Evolutionary conservation across 139 green algal genomes (phyloP).

Genomic region (Bryopsis sp.): DNA sequence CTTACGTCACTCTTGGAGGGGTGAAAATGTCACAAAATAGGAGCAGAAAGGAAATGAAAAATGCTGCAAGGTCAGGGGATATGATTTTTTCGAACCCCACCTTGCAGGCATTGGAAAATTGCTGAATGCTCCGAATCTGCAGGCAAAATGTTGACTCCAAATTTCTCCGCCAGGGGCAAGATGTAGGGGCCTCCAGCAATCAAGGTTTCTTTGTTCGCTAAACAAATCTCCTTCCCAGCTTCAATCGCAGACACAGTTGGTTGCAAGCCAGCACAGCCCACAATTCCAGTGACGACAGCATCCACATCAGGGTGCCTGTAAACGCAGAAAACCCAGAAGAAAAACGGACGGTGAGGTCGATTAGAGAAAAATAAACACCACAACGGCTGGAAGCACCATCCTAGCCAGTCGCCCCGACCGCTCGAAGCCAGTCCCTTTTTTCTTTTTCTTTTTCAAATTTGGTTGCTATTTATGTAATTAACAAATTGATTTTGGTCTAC

Average conservation of each 20-base stretch:
- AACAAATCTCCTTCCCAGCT: conserved; percentile 94
- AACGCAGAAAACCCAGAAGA: conserved; percentile 14
- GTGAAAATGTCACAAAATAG: too few species aligned
- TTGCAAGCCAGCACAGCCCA: conserved; percentile 91
- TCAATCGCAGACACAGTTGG: conserved; percentile 96
- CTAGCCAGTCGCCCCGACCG: too few species aligned
- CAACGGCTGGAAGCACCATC: too few species aligned
- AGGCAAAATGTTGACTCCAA: conserved; percentile 90
- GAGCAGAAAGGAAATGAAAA: too few species aligned
- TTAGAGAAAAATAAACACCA: background rate
- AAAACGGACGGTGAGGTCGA: background rate
- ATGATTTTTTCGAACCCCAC: too few species aligned
- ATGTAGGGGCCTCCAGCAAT: conserved; percentile 92
- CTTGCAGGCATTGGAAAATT: conserved; percentile 78
- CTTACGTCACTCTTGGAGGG: too few species aligned
- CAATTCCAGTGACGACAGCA: conserved; percentile 75
- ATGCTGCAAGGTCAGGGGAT: too few species aligned
- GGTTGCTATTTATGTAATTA: too few species aligned
- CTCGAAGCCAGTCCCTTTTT: too few species aligned
- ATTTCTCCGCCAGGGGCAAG: conserved; percentile 83
- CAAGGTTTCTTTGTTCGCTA: conserved; percentile 99
- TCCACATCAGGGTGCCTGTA: conserved; percentile 45
- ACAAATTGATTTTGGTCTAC: too few species aligned
- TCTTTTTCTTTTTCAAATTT: too few species aligned
- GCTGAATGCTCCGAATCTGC: conserved; percentile 95